Conservation (phyloP, 768 basidiomycete genomes). For the Boletus vermiculosoides region DNA sequence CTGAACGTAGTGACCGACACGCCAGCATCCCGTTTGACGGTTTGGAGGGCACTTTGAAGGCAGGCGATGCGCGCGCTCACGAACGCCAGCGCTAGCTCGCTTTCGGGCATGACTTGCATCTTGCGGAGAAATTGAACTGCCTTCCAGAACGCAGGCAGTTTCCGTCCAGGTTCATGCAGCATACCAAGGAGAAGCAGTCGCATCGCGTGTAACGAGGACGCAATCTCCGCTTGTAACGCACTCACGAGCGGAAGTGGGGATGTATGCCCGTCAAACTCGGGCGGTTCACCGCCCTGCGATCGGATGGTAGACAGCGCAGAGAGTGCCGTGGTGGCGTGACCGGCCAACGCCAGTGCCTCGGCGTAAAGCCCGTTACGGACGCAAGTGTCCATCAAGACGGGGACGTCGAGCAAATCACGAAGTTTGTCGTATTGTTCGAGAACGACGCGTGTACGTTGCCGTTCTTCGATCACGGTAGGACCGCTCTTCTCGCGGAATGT, state of each 20-base stretch:
- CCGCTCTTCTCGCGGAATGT: constrained; percentile 75
- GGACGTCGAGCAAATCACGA: constrained; percentile 86
- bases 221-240: constrained; percentile 65
- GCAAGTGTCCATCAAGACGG: constrained; percentile 88
- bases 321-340: constrained; percentile 60
- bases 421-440: constrained; percentile 94
- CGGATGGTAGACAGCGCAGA: constrained; percentile 36
- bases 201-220: constrained; percentile 64
- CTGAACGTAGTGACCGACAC: constrained; percentile 31
- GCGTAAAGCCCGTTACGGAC: constrained; percentile 90
- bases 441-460: constrained; percentile 78
- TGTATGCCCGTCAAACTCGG: constrained; percentile 44
- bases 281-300: constrained; percentile 34
- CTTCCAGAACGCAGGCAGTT: constrained; percentile 88
- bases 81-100: constrained; percentile 83
- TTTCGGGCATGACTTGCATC: constrained; percentile 72
- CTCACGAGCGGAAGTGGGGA: constrained; percentile 31
- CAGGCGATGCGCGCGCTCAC: constrained; percentile 69
- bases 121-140: constrained; percentile 83
- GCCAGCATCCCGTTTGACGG: constrained; percentile 43
- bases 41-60: constrained; percentile 56
- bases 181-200: constrained; percentile 73
- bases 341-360: constrained; percentile 84
- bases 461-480: constrained; percentile 61
- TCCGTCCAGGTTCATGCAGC: constrained; percentile 76